Evolutionary conservation across 1,284 basidiomycete genomes (phyloP).

Genomic region (Sphaerobolus stellatus): DNA sequence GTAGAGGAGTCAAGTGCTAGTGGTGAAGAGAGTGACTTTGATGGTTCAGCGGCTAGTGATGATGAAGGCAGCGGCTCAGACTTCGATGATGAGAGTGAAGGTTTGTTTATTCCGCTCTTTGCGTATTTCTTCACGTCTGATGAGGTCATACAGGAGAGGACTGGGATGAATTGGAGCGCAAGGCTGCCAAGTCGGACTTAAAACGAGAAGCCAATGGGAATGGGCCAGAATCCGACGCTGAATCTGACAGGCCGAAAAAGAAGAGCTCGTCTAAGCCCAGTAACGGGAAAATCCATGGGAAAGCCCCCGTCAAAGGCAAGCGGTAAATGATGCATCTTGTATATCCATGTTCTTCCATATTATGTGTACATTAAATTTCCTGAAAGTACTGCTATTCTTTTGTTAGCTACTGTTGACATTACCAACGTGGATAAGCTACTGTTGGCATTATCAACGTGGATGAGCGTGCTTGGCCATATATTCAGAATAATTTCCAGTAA

Average conservation of each 20-base stretch:
- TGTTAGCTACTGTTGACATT: too few relatives aligned
- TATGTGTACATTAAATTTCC: too few relatives aligned
- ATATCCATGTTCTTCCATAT: too few relatives aligned
- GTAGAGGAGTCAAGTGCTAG: conserved; percentile 47
- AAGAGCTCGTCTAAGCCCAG: too few relatives aligned
- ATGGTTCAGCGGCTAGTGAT: conserved; percentile 63
- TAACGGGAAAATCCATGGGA: too few relatives aligned
- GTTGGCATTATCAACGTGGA: too few relatives aligned
- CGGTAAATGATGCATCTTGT: too few relatives aligned
- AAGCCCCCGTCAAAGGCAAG: too few relatives aligned
- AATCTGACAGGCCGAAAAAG: conserved; percentile 68
- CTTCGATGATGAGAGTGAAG: conserved; percentile 70
- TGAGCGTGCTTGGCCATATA: too few relatives aligned
- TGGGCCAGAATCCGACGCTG: conserved; percentile 56
- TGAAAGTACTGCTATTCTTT: too few relatives aligned
- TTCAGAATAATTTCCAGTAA: too few relatives aligned
- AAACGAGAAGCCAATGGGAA: conserved; percentile 55
- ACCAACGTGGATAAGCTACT: too few relatives aligned
- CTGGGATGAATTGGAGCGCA: conserved; percentile 93
- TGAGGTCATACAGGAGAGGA: conserved; percentile 63
- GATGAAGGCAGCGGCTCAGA: conserved; percentile 67
- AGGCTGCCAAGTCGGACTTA: conserved; percentile 81
- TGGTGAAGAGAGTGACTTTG: conserved; percentile 59
- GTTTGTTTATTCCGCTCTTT: conserved; percentile 26
- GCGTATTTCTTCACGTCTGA: conserved; percentile 14